Conservation (phyloP, 2,329 filamentous ascomycete species). For the Botrytis paeoniae region DNA sequence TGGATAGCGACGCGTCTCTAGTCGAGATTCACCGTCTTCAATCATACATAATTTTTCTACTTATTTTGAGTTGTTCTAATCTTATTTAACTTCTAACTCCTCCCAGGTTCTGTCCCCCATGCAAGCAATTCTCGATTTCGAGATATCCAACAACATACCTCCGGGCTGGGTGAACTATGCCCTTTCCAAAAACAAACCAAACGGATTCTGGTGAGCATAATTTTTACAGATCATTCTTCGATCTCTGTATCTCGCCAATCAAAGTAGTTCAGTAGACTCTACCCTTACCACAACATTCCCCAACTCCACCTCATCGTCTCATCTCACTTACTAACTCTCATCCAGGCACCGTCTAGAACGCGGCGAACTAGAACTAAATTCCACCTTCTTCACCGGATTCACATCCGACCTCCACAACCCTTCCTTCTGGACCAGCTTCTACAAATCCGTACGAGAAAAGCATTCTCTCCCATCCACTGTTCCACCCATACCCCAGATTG, state of each 20-base stretch:
- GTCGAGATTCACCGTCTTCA: background rate
- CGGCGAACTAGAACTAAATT: slow-evolving; percentile 74
- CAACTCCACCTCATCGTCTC: no score
- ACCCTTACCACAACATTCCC: no score
- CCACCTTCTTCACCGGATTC: slow-evolving; percentile 73
- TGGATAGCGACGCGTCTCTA: background rate
- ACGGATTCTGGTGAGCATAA: slow-evolving; percentile 65
- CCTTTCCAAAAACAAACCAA: slow-evolving; percentile 73
- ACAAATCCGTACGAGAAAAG: slow-evolving; percentile 41
- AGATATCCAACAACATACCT: slow-evolving; percentile 71
- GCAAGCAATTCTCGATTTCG: slow-evolving; percentile 89
- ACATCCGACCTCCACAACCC: slow-evolving; percentile 67
- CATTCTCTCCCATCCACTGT: slow-evolving; percentile 42
- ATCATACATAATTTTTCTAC: background rate
- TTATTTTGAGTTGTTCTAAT: background rate
- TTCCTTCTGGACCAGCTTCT: slow-evolving; percentile 67
- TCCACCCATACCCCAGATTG: slow-evolving; percentile 67
- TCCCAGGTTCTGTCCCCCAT: slow-evolving; percentile 78
- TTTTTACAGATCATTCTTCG: no score
- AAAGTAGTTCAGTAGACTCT: no score
- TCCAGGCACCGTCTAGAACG: slow-evolving; percentile 72
- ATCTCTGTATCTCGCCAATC: no score
- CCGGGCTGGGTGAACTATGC: slow-evolving; percentile 88
- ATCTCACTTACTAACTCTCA: background rate
- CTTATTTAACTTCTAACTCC: slow-evolving; percentile 23